Base-by-base conservation (phyloP, 257 asterid species). In the Eucommia ulmoides region DNA sequence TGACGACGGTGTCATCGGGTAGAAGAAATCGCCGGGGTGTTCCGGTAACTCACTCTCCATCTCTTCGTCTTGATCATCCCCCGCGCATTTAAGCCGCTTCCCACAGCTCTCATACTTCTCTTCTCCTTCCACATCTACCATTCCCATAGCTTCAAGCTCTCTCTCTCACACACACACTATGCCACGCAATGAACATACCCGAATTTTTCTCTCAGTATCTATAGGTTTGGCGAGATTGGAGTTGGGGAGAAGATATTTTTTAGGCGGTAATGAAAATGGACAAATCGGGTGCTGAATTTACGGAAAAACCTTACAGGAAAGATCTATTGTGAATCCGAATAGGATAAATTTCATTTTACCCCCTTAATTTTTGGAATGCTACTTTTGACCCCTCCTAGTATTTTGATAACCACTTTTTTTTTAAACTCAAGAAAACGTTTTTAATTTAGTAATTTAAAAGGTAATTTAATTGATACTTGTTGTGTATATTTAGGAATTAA, bases 1-100 rank as follows among this genome's bases (percentile, higher is more conserved):
- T 52, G 93, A 61, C n/a, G 85, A 70, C 54, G 92, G 92, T 18
- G 67, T 46, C 45, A 46, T 60, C 52, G 85, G 91, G 67, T 71
- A 65, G 51, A 73, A 67, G 22, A 82, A 51, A 11, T 55, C 76
- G 51, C 49, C 57, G 11, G 51, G 49, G 5, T 38, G 45, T 60
- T 55, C 54, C n/a, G 21, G 48, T 9, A 66, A 48, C 63, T 57
- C 64, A 22, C 50, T 18, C 24, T 19, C 62, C 0, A 20, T 61
- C 15, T 55, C 73, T 7, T 42, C 60, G 2, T 35, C 60, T 16
- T 42, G 47, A 12, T 47, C 49, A 45, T 51, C 23, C 5, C 41
- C 44, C 3, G 17, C 20, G 1, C 20, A 21, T 2, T 65, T 38
- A 3, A 38, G n/a, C 45, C 45, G 12, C 45, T 38, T 38, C 45